phyloP scores from a whole-genome alignment of 2,329 filamentous ascomycete genomes.

The Camillea tinctor region DNA sequence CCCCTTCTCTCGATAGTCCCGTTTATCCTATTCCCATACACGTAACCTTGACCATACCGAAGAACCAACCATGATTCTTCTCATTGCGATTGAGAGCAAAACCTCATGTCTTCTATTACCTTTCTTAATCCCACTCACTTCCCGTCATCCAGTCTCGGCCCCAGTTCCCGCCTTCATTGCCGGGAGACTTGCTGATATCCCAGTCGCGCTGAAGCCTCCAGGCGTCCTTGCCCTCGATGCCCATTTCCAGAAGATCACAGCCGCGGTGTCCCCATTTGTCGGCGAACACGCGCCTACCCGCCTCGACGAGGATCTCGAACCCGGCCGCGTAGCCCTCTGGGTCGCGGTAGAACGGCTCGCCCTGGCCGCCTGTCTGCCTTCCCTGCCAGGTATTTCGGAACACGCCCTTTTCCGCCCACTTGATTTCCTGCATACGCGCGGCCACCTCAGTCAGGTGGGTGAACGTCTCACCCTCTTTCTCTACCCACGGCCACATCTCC shows the following conservation, averaged over 20 bases:
- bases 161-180: conserved; percentile 31
- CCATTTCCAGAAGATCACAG: conserved; percentile 34
- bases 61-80: too few relatives aligned
- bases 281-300: conserved; percentile 36
- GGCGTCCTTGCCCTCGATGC: conserved; percentile 33
- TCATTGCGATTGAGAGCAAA: too few relatives aligned
- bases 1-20: too few relatives aligned
- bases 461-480: conserved; percentile 36
- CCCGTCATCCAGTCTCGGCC: conserved; percentile 21
- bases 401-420: conserved; percentile 21
- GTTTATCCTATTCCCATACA: too few relatives aligned
- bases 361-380: conserved; percentile 40
- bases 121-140: background rate
- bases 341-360: conserved; percentile 44
- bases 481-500: conserved; percentile 30
- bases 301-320: conserved; percentile 33
- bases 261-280: conserved; percentile 43
- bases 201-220: conserved; percentile 40
- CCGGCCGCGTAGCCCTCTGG: conserved; percentile 36
- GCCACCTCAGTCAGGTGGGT: conserved; percentile 35
- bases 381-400: conserved; percentile 41
- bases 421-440: conserved; percentile 31
- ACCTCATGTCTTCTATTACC: background rate
- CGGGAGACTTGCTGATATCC: conserved; percentile 27
- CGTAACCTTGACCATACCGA: too few relatives aligned